Evolutionary conservation across 495 filamentous ascomycete genomes (phyloP), one percentile per base, ranked within the genome.

Genomic region (Podospora pseudoanserina): DNA sequence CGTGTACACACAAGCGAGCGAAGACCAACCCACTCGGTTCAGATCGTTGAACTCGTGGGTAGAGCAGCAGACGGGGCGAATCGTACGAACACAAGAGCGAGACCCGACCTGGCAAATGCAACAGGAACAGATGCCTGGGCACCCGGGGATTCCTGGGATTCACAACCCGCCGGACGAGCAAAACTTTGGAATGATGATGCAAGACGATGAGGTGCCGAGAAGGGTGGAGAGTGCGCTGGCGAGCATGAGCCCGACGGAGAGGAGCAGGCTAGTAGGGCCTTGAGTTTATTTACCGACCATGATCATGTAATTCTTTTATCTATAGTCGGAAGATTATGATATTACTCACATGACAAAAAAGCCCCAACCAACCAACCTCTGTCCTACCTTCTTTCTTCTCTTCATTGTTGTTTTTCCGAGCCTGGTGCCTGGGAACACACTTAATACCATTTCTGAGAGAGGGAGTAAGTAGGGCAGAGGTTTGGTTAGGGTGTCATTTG

Each of bases 1-100:
- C 0, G 67, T 84, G 18, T 84, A 82, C 72, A 85, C 84, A 0
- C 72, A 78, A 63, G 69, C 77, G n/a, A 82, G 79, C 65, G 79
- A 82, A 64, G 85, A 85, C 62, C 72, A 74, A 32, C 81, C 82
- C 16, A 80, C 87, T 18, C 81, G 83, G 19, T 90, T 88, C 72
- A 82, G 86, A 28, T 81, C 80, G 9, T 78, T 90, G 63, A 79
- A 78, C 59, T 86, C 83, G 16, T 90, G 88, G 88, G 87, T 90
- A 2, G 80, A 84, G 70, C 84, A 89, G 68, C 88, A 90, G 70
- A 76, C 76, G 30, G 78, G 78, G 1, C 76, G 82, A 2, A 72
- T 81, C 60, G 77, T 70, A 68, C 72, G 79, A 20, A 77, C 73
- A 15, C 73, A 75, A 63, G 74, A 77, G 54, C 73, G 73, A 15